Percentiles rank a stretch among this genome's conserved stretches.
Conservation (phyloP, 371 early-diverging fungal genomes). For the Cokeromyces recurvatus region DNA sequence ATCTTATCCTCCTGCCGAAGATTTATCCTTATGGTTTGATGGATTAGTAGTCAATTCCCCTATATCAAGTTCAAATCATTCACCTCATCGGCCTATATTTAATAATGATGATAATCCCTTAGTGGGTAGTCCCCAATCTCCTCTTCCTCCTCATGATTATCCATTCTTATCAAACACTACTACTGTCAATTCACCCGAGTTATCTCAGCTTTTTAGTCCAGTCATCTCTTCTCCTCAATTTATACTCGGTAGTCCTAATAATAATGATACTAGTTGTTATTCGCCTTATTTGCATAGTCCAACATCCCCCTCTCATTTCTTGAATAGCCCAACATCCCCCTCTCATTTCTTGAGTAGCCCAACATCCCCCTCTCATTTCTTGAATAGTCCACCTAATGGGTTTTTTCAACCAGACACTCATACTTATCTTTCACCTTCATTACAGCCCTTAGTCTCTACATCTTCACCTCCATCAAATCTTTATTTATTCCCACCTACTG, state of each 20-base stretch:
- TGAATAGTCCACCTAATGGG: neutral
- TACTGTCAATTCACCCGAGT: too few species aligned
- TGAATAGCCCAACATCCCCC: too few species aligned
- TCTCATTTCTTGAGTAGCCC: neutral
- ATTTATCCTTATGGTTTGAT: conserved; percentile 17
- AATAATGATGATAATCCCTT: conserved; percentile 10
- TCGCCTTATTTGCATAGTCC: too few species aligned
- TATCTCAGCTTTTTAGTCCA: conserved; percentile 8
- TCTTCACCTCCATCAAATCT: too few species aligned
- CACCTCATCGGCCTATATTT: conserved; percentile 7
- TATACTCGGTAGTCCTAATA: too few species aligned
- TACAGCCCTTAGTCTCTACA: too few species aligned
- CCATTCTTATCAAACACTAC: too few species aligned
- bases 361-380: neutral
- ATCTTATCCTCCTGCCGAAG: conserved; percentile 11
- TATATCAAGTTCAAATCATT: conserved; percentile 8
- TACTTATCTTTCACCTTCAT: conserved; percentile 14
- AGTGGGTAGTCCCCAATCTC: conserved; percentile 6
- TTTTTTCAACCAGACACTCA: neutral
- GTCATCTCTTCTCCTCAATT: too few species aligned
- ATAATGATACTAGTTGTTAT: too few species aligned
- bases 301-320: too few species aligned
- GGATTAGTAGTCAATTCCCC: conserved; percentile 19
- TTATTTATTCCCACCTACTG: conserved; percentile 14
- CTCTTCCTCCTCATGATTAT: too few species aligned